Evolutionary conservation across 768 basidiomycete genomes (phyloP).

Genomic region (Obba rivulosa): DNA sequence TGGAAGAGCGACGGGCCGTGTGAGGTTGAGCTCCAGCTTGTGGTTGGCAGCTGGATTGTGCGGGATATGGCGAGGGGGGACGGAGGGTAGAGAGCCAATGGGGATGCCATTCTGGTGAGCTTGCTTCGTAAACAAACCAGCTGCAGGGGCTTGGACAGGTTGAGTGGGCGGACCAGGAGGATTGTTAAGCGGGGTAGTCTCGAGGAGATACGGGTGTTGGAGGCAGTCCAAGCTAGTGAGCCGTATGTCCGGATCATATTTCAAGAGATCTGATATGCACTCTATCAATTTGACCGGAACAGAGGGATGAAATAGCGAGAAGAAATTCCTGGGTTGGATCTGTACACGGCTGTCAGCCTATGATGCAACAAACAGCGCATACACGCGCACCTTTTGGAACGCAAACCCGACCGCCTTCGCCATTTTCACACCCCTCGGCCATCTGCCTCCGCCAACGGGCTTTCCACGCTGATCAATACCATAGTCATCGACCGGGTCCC

Average conservation of each 20-base stretch:
- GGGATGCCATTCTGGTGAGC: constrained; percentile 18
- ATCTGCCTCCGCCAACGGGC: constrained; percentile 79
- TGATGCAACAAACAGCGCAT: constrained; percentile 6
- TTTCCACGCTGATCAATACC: constrained; percentile 67
- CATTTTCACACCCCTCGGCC: constrained; percentile 83
- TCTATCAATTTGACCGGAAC: constrained; percentile 81
- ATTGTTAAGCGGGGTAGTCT: constrained; percentile 64
- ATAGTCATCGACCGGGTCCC: constrained; percentile 84
- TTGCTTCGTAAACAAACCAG: background rate
- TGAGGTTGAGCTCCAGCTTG: constrained; percentile 32
- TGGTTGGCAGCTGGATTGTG: constrained; percentile 39
- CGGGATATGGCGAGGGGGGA: constrained; percentile 38
- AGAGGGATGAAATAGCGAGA: constrained; percentile 69
- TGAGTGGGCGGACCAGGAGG: constrained; percentile 49
- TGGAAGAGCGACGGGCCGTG: constrained; percentile 32
- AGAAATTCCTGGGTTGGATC: constrained; percentile 62
- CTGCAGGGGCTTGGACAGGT: background rate
- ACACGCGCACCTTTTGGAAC: constrained; percentile 75
- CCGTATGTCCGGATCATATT: constrained; percentile 85
- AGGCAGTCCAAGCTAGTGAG: constrained; percentile 85
- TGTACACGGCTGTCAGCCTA: constrained; percentile 24
- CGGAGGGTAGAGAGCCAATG: constrained; percentile 27
- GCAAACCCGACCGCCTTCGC: constrained; percentile 80
- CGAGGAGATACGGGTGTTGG: constrained; percentile 83
- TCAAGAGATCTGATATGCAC: constrained; percentile 87